phyloP scores from a whole-genome alignment of 2,329 filamentous ascomycete species.

The Aspergillus pseudotamarii region DNA sequence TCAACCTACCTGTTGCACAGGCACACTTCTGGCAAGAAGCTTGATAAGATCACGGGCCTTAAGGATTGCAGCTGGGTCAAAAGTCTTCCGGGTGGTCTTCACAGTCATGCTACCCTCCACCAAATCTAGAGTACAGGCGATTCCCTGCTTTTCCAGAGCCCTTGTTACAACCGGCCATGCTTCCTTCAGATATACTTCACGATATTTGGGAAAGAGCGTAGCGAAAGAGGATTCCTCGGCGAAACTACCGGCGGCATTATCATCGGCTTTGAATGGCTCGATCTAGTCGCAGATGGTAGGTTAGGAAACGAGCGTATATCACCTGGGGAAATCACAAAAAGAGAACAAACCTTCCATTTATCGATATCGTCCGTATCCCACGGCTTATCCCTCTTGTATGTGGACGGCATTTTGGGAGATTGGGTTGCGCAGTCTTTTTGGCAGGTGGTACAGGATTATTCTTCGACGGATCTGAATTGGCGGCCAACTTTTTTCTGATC shows the following conservation, averaged over 20 bases:
- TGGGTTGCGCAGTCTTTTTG: not conserved
- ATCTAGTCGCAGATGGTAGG: slow-evolving; percentile 50
- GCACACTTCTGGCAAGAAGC: slow-evolving; percentile 85
- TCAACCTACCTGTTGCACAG: slow-evolving; percentile 68
- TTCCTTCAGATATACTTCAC: slow-evolving; percentile 89
- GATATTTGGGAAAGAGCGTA: slow-evolving; percentile 88
- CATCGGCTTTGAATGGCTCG: slow-evolving; percentile 79
- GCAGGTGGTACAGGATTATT: not conserved
- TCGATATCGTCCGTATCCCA: slow-evolving; percentile 98
- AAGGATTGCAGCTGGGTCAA: slow-evolving; percentile 87
- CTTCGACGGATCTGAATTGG: slow-evolving; percentile 8
- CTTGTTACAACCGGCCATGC: slow-evolving; percentile 91
- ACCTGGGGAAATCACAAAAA: not conserved
- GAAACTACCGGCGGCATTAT: slow-evolving; percentile 85
- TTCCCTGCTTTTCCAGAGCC: slow-evolving; percentile 81
- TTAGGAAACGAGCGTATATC: slow-evolving; percentile 7
- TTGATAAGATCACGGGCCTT: slow-evolving; percentile 95
- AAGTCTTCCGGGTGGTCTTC: slow-evolving; percentile 89
- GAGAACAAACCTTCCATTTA: slow-evolving; percentile 75
- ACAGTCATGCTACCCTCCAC: slow-evolving; percentile 97
- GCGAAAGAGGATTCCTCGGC: slow-evolving; percentile 89
- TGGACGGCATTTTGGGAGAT: slow-evolving; percentile 73
- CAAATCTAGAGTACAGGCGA: slow-evolving; percentile 89
- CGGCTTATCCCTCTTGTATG: slow-evolving; percentile 84
- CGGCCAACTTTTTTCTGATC: slow-evolving; percentile 27